A percentile compares a stretch with the other conserved stretches of the same genome.
phyloP scores from a whole-genome alignment of 305 asterid species.

The Withania somnifera region DNA sequence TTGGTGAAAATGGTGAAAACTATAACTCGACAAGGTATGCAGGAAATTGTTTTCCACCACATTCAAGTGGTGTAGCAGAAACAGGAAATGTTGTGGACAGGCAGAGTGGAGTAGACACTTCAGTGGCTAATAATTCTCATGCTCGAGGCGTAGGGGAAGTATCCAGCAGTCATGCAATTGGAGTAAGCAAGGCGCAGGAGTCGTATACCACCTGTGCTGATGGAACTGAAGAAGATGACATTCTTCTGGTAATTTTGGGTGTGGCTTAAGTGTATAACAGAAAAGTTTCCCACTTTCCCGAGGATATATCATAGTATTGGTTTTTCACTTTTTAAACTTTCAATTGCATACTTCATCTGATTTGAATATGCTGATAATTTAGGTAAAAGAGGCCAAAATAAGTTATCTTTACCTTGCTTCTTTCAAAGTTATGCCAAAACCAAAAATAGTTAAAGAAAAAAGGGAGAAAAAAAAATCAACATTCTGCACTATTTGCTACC shows the following conservation, averaged over 20 bases:
- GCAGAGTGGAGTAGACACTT: slow-evolving; percentile 20
- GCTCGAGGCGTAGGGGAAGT: slow-evolving; percentile 16
- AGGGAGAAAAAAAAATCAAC: neutral
- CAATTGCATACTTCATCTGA: neutral
- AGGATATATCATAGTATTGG: neutral
- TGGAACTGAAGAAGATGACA: slow-evolving; percentile 60
- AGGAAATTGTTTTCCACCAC: slow-evolving; percentile 23
- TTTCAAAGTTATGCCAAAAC: neutral
- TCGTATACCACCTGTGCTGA: slow-evolving; percentile 17
- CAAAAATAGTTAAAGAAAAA: neutral
- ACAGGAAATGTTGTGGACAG: slow-evolving; percentile 20
- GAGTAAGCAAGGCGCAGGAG: slow-evolving; percentile 21
- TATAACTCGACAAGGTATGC: slow-evolving; percentile 20
- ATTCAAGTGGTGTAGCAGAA: slow-evolving; percentile 29
- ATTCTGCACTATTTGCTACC: neutral
- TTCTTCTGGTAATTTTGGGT: slow-evolving; percentile 59
- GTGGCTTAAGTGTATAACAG: slow-evolving; percentile 7
- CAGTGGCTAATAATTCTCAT: slow-evolving; percentile 14
- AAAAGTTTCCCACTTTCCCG: neutral
- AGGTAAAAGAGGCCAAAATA: neutral
- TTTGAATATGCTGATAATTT: neutral
- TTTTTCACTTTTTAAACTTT: neutral
- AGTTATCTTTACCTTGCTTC: neutral
- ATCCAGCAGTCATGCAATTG: slow-evolving; percentile 25
- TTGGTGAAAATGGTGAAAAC: slow-evolving; percentile 14